Percentiles rank a stretch among this genome's conserved stretches.
These are phyloP conservation scores for Mrakia frigida DNA, from an alignment of 768 basidiomycete genomes.

Conservation along the genomic window DNA sequence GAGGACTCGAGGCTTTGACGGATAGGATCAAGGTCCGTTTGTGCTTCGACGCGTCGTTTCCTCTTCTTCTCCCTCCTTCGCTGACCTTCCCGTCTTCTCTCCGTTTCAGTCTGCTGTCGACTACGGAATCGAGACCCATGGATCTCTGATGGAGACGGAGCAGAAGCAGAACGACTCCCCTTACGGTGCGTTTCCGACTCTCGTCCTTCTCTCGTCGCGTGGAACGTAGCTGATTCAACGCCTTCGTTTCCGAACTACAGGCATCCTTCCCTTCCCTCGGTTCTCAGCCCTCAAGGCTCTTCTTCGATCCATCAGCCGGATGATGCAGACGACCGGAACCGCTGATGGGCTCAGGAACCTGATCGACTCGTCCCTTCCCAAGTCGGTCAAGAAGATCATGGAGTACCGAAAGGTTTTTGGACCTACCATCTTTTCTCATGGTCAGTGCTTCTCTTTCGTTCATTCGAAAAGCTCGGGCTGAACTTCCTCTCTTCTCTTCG, in stretches of 20 bases:
- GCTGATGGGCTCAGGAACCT: constrained; percentile 84
- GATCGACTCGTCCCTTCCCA: constrained; percentile 80
- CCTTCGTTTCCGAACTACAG: constrained; percentile 44
- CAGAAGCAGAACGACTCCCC: constrained; percentile 47
- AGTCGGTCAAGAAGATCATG: constrained; percentile 82
- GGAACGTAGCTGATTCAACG: constrained; percentile 8
- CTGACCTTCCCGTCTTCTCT: constrained; percentile 44
- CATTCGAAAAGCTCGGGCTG: not conserved
- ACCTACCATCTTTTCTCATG: constrained; percentile 73
- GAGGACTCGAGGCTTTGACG: constrained; percentile 79
- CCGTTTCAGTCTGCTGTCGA: constrained; percentile 52
- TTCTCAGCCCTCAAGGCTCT: constrained; percentile 83
- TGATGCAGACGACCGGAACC: constrained; percentile 94
- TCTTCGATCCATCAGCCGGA: constrained; percentile 84
- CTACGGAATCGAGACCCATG: constrained; percentile 57
- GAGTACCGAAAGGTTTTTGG: constrained; percentile 78
- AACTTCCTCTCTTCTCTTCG: too few species aligned
- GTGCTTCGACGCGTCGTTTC: not conserved
- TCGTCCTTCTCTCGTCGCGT: not conserved
- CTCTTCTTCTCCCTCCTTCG: not conserved
- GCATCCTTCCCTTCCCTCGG: constrained; percentile 66
- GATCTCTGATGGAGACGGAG: constrained; percentile 43
- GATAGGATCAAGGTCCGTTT: constrained; percentile 74
- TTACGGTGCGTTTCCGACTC: constrained; percentile 49
- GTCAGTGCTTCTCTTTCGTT: constrained; percentile 48